Conservation (phyloP, 2,329 filamentous ascomycete genomes). For the Phaeosphaeriaceae sp. region DNA sequence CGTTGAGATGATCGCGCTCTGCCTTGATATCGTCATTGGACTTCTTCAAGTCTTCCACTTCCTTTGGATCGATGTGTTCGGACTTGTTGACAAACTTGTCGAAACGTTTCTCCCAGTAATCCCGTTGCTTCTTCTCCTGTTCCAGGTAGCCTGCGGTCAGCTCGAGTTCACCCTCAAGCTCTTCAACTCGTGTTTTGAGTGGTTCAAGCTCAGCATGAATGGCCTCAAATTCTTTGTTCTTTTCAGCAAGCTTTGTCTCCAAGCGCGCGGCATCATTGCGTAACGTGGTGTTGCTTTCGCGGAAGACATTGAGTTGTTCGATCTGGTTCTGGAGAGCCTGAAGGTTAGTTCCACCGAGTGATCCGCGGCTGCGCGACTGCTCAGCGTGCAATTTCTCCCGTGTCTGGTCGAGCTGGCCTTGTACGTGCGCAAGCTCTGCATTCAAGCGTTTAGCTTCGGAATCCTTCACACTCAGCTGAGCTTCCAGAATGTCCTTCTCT, state of each 20-base stretch:
- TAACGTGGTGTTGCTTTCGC: conserved; percentile 91
- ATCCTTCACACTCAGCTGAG: conserved; percentile 89
- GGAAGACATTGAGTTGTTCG: conserved; percentile 93
- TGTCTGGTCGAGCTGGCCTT: conserved; percentile 86
- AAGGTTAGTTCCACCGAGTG: conserved; percentile 77
- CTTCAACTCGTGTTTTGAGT: conserved; percentile 78
- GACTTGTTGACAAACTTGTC: conserved; percentile 97
- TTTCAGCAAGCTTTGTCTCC: conserved; percentile 77
- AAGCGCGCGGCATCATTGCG: conserved; percentile 85
- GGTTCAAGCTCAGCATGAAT: conserved; percentile 80
- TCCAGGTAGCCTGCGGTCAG: conserved; percentile 88
- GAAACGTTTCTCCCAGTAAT: conserved; percentile 93
- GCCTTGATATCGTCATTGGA: conserved; percentile 65
- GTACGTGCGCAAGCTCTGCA: conserved; percentile 86
- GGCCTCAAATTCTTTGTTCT: conserved; percentile 75
- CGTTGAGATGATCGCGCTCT: conserved; percentile 60
- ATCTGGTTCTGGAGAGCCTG: conserved; percentile 93
- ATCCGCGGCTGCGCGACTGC: conserved; percentile 74
- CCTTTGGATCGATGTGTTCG: conserved; percentile 90
- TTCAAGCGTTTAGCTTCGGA: conserved; percentile 89
- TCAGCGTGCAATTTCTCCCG: conserved; percentile 91
- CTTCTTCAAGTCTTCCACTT: conserved; percentile 87
- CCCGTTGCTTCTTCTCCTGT: conserved; percentile 87
- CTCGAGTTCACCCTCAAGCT: conserved; percentile 81
- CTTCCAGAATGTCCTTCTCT: conserved; percentile 97